phyloP scores from a whole-genome alignment of 148 eudicot genomes.

The Arbutus unedo region DNA sequence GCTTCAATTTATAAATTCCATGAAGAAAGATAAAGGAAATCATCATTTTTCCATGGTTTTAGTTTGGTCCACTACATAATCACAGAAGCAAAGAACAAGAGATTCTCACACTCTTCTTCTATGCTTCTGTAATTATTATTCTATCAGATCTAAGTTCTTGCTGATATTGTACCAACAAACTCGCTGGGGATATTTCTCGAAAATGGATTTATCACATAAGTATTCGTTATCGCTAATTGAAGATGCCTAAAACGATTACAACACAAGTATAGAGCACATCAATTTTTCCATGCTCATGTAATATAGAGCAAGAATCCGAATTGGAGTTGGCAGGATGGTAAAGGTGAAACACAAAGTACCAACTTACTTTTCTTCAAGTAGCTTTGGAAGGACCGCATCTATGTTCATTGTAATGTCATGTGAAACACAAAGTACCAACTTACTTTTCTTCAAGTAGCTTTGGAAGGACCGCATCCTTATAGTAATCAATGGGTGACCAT shows the following conservation, averaged over 20 bases:
- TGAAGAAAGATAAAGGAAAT: background rate
- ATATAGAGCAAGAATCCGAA: background rate
- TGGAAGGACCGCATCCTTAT: conserved; percentile 81
- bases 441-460: conserved; percentile 93
- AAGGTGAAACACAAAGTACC: background rate
- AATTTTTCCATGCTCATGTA: background rate
- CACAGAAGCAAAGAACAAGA: background rate
- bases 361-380: conserved; percentile 95
- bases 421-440: conserved; percentile 36
- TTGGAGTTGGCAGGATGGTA: background rate
- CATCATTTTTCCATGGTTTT: background rate
- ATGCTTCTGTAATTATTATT: too few species aligned
- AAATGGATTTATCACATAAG: background rate
- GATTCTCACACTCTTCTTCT: too few species aligned
- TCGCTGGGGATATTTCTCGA: background rate
- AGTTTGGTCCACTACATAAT: conserved; percentile 5
- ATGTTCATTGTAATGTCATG: too few species aligned
- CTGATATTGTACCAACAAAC: background rate
- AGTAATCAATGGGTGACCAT: conserved; percentile 75
- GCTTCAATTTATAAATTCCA: background rate
- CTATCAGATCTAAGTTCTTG: background rate
- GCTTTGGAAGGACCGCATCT: conserved; percentile 86
- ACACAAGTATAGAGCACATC: background rate
- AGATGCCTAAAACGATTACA: conserved; percentile 2
- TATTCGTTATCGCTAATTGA: background rate